Base-by-base conservation (phyloP, 2,329 filamentous ascomycete species). In the Leptographium galeiforme region DNA sequence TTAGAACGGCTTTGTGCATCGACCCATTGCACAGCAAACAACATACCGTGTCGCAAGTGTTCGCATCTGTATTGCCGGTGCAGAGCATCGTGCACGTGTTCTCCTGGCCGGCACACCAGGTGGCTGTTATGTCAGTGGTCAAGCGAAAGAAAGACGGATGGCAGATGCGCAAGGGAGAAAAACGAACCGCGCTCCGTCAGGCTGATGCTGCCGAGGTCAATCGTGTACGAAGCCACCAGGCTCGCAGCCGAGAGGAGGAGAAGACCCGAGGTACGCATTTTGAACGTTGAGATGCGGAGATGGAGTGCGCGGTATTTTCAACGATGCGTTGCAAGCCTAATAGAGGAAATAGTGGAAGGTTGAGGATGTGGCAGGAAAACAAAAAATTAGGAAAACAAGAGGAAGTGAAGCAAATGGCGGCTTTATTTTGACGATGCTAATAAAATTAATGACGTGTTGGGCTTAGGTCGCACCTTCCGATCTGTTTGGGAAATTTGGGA, bases 71-170 rank as follows among this genome's bases (percentile, higher is more conserved):
- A 52, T 62, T 58, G 53, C 60, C 55, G 52, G 62, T 63, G 67
- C 77, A 81, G 43, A 81, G 70, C 30, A 64, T 65, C 48, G 57
- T 56, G 67, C 77, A 81, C 41, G 71, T 73, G 63, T 76, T 72
- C 55, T 63, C 65, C 68, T 81, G 68, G 44, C 69, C 75, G 51
- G 61, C 63, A 64, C 77, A 81, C 77, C 76, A 80, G 18, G 60
- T 53, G 48, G 72, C 76, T 78, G 56, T 55, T 51, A 43, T 55
- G n/a, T 63, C 48, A 64, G 60, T 41, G 12, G 41, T 14, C 19
- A 47, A 4, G 12, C 6, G 32, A 53, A 40, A 11, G 56, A 58
- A 45, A 60, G 52, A 45, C 25, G 12, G 25, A 25, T 25, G 25
- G 25, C 13, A 8, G 48, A 36, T n/a, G 13, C 16, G 30, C 19